These are phyloP conservation scores for Urostyla sp. DNA, from an alignment of 73 alveolate species.

Conservation along the genomic window DNA sequence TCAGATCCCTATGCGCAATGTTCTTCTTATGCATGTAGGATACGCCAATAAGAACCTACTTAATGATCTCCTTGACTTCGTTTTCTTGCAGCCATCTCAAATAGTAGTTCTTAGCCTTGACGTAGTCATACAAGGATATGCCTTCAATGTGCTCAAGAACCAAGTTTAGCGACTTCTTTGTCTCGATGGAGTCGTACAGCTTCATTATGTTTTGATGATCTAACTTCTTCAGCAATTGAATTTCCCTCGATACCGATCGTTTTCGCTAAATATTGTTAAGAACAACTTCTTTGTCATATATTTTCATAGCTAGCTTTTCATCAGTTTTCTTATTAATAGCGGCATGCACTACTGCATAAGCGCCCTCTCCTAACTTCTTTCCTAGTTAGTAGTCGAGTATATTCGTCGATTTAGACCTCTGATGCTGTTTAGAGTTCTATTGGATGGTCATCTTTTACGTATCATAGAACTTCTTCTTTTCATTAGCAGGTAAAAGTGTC, in stretches of 20 bases:
- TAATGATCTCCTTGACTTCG: slow-evolving; percentile 53
- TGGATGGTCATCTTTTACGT: no score
- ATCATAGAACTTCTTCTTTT: no score
- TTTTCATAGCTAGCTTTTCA: slow-evolving; percentile 74
- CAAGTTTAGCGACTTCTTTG: slow-evolving; percentile 45
- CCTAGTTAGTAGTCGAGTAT: slow-evolving; percentile 52
- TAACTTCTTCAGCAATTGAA: slow-evolving; percentile 40
- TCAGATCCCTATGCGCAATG: slow-evolving; percentile 53
- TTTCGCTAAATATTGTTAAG: slow-evolving; percentile 82
- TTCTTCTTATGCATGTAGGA: slow-evolving; percentile 26
- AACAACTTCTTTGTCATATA: slow-evolving; percentile 70
- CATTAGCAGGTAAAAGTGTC: no score
- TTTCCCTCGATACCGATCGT: slow-evolving; percentile 85
- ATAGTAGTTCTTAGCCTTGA: slow-evolving; percentile 36
- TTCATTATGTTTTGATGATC: slow-evolving; percentile 62
- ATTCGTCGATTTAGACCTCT: slow-evolving; percentile 27
- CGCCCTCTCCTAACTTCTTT: slow-evolving; percentile 75
- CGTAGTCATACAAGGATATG: slow-evolving; percentile 40
- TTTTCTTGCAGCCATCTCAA: slow-evolving; percentile 40
- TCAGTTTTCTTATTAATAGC: slow-evolving; percentile 59
- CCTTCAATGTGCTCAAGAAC: slow-evolving; percentile 61
- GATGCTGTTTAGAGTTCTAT: background rate
- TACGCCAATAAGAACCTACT: slow-evolving; percentile 29
- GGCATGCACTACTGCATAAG: slow-evolving; percentile 77
- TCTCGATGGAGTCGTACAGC: slow-evolving; percentile 62